A percentile compares a stretch with the other conserved stretches of the same genome.
phyloP scores from a whole-genome alignment of 345 rosid genomes.

The Eutrema heterophyllum region DNA sequence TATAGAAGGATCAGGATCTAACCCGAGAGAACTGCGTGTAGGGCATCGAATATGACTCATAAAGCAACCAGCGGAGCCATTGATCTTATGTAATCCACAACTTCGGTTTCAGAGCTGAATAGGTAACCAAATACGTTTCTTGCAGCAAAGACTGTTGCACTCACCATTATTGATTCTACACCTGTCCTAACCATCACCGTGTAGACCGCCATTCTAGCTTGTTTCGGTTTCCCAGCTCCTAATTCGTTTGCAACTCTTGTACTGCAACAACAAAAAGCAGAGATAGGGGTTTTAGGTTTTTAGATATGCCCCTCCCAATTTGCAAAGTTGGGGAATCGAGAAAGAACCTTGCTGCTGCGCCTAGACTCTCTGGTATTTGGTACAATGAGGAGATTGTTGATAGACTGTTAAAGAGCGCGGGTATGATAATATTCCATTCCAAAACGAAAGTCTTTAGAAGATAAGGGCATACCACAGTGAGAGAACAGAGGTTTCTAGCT shows the following conservation, averaged over 20 bases:
- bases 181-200: constrained; percentile 21
- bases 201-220: constrained; percentile 21
- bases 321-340: too few relatives aligned
- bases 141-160: constrained; percentile 16
- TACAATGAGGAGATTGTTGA: constrained; percentile 48
- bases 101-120: constrained; percentile 32
- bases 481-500: constrained; percentile 83
- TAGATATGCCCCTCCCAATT: too few relatives aligned
- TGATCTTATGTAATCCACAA: constrained; percentile 24
- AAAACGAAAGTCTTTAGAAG: background rate
- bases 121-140: constrained; percentile 32
- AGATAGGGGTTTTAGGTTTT: background rate
- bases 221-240: constrained; percentile 34
- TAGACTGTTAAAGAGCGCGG: constrained; percentile 50
- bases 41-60: constrained; percentile 30
- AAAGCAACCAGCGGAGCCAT: constrained; percentile 24
- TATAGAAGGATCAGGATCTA: background rate
- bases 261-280: constrained; percentile 28
- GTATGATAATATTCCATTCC: background rate
- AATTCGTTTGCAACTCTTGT: constrained; percentile 55
- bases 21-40: constrained; percentile 31
- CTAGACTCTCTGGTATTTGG: constrained; percentile 51
- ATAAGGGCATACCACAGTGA: constrained; percentile 61
- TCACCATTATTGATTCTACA: constrained; percentile 24
- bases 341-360: constrained; percentile 77